Evolutionary conservation across 2,329 filamentous ascomycete genomes (phyloP).

Genomic region (Whalleya microplaca): DNA sequence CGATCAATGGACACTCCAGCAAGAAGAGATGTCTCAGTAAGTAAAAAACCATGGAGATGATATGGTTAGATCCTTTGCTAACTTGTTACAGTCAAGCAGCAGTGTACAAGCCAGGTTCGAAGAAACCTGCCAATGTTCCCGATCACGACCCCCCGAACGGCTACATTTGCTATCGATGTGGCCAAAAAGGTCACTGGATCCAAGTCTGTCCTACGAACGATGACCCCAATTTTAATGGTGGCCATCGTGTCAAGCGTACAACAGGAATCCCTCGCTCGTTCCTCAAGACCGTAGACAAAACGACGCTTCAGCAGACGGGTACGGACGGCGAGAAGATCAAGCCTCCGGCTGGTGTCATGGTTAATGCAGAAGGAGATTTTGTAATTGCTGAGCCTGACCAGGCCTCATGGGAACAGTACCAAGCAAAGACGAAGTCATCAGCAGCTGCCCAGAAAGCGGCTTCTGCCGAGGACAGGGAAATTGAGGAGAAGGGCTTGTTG

Average conservation of each 20-base stretch:
- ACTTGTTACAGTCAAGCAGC: constrained; percentile 58
- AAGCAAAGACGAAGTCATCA: constrained; percentile 88
- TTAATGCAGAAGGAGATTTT: constrained; percentile 96
- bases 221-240: constrained; percentile 92
- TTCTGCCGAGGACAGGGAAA: constrained; percentile 78
- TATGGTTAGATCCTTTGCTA: constrained; percentile 5
- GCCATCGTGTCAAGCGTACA: constrained; percentile 90
- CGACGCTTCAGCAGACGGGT: constrained; percentile 73
- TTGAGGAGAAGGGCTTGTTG: constrained; percentile 85
- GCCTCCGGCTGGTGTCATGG: constrained; percentile 88
- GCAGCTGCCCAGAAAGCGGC: constrained; percentile 80
- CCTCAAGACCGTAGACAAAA: constrained; percentile 93
- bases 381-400: constrained; percentile 96
- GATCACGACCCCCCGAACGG: constrained; percentile 91
- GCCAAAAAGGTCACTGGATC: constrained; percentile 99
- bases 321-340: constrained; percentile 76
- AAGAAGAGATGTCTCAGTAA: constrained; percentile 88
- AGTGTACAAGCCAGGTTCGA: constrained; percentile 63
- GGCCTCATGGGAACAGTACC: constrained; percentile 94
- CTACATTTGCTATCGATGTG: constrained; percentile 95
- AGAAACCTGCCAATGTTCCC: constrained; percentile 76
- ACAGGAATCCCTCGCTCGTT: constrained; percentile 97
- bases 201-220: constrained; percentile 98
- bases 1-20: constrained; percentile 90
- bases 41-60: constrained; percentile 35